Evolutionary conservation across 495 filamentous ascomycete species (phyloP), one percentile per base, ranked within the genome.

Genomic region (Copromyces sp.): DNA sequence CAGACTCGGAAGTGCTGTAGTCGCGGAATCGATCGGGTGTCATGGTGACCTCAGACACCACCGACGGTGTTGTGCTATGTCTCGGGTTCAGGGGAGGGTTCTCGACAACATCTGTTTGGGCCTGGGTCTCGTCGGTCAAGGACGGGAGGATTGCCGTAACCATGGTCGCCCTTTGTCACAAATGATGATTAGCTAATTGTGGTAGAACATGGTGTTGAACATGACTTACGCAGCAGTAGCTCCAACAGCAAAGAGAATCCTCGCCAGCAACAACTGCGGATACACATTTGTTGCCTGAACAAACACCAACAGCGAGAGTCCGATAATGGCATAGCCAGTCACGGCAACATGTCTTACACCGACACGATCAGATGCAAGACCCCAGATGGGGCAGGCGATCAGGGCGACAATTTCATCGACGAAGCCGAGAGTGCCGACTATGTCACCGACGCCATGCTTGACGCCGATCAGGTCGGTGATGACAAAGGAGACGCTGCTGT

Each of bases 361-460:
- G 68, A 96, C 83, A 38, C 92, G 88, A 82, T 99, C 95, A 32
- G 91, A 94, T n/a, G 97, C 81, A 16, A 97, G 84, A 8, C 95
- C 95, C 96, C 96, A 98, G 38, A 91, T 74, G 12, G 95, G 96
- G 76, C 94, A 98, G 4, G 95, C 95, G 35, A 94, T 86, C 71
- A 99, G 86, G 4, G 93, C 95, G 38, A 98, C 90, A 59, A 98
- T 75, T 82, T 99, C 95, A 84, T 99, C 95, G 1, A 91, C 94
- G 82, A 99, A 98, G 40, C 95, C 95, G 41, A 99, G 85, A 2
- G 94, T 98, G 32, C 95, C 95, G 24, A 97, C 94, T 4, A 93
- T 90, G 84, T 97, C 90, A 39, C 95, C 95, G 38, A 97, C 93
- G 69, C 89, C 87, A 68, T 89, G 80, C 76, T 87, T 88, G 45